phyloP scores from a whole-genome alignment of 2,329 filamentous ascomycete species.

The Penicillium sp. region DNA sequence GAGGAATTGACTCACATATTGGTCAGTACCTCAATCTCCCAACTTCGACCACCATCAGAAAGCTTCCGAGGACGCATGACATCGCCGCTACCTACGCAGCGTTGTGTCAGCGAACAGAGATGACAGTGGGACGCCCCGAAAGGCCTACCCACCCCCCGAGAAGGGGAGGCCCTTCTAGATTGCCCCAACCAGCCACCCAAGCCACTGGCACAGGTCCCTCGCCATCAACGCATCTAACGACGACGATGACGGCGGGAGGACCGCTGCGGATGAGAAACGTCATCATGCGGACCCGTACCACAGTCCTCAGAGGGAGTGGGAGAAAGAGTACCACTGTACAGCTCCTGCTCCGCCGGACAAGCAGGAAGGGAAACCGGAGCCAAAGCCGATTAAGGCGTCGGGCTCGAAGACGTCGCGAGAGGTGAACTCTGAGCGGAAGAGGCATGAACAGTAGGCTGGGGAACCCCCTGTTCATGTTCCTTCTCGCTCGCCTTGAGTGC shows the following conservation, averaged over 20 bases:
- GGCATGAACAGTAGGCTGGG: background rate
- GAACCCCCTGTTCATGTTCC: background rate
- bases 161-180: background rate
- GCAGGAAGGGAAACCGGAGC: conserved; percentile 1
- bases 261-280: background rate
- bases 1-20: background rate
- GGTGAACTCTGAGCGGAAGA: conserved; percentile 2
- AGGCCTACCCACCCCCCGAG: conserved; percentile 2
- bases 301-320: background rate
- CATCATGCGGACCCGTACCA: background rate
- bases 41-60: background rate
- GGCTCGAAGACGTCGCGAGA: background rate
- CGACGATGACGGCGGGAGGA: background rate
- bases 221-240: background rate
- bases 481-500: background rate
- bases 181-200: background rate
- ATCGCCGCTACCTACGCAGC: background rate
- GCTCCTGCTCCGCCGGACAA: background rate
- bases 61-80: background rate
- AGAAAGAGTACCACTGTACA: conserved; percentile 3
- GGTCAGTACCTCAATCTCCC: conserved; percentile 7
- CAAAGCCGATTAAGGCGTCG: conserved; percentile 1
- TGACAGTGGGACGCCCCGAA: background rate
- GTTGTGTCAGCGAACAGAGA: background rate
- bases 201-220: background rate